Base-by-base conservation (phyloP, 78 protist genomes). In the Blattamonas nauphoetae region DNA sequence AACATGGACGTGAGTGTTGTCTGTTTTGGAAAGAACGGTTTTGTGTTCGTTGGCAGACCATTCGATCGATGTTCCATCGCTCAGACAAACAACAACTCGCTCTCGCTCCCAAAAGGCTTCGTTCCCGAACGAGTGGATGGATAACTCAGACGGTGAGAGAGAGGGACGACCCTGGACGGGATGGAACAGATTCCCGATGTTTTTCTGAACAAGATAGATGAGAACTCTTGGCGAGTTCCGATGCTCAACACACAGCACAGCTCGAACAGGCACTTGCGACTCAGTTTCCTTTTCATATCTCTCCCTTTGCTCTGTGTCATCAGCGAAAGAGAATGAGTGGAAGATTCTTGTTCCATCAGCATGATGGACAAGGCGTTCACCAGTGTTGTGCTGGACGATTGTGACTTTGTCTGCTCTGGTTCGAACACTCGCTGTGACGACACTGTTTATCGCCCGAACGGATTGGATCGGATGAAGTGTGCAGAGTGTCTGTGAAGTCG, bases 361-460 rank as follows among this genome's bases (percentile, higher is more conserved):
- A 36, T 79, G 83, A 36, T 79, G 83, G 11, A 79, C 83, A 6
- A 79, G 83, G 45, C 83, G 33, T 11, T 79, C 83, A 5, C 83
- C 83, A 4, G 83, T 79, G 45, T 33, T 5, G 41, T 79, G 83
- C 43, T 21, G 83, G 32, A 79, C 41, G 83, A 21, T 36, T 6
- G 83, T 79, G 83, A 79, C 83, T 5, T 21, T 4, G 83, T 79
- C 83, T 38, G 45, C 32, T 79, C 71, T 11, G 21, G 71, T 55
- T 11, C 38, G 11, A 29, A 55, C 21, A 29, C 71, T 11, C 38
- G 71, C 71, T 29, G 71, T 29, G 21, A 55, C 38, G 11, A 21
- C 21, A 55, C 38, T 21, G 71, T 55, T 21, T 11, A 55, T 55
- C 38, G 38, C 21, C 21, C 21, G 38, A 29, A 21, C 71, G 21